Evolutionary conservation across 1,284 basidiomycete genomes (phyloP).

Genomic region (Ceratobasidium sp.): DNA sequence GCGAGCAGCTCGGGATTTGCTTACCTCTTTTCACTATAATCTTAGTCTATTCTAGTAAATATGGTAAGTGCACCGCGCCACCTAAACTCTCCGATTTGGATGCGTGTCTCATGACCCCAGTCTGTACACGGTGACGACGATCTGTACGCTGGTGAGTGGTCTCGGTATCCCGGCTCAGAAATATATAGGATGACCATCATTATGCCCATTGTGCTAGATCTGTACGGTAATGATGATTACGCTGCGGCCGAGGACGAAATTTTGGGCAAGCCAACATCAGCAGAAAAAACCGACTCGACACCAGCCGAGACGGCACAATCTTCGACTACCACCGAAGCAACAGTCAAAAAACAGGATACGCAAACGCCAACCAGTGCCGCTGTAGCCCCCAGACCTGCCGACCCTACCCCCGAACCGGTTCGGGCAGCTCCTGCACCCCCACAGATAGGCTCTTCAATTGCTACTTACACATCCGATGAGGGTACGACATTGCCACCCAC

Average conservation of each 20-base stretch:
- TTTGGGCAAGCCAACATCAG: conserved; percentile 47
- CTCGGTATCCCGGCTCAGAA: conserved; percentile 46
- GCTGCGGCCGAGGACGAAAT: conserved; percentile 50
- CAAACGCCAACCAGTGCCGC: neutral
- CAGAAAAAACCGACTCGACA: conserved; percentile 38
- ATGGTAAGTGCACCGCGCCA: conserved; percentile 9
- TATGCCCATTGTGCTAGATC: conserved; percentile 58
- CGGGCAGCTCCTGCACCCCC: conserved; percentile 12
- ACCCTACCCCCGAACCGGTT: conserved; percentile 16
- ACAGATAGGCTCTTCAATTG: conserved; percentile 37
- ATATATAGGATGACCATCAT: conserved; percentile 35
- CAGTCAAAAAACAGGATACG: neutral
- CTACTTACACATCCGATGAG: conserved; percentile 39
- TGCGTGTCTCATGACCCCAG: conserved; percentile 9
- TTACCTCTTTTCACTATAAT: conserved; percentile 6
- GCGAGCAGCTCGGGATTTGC: conserved; percentile 17
- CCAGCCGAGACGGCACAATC: conserved; percentile 45
- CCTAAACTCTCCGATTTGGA: neutral
- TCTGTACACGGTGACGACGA: conserved; percentile 63
- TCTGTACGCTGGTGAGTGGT: conserved; percentile 56
- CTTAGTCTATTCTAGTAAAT: conserved; percentile 10
- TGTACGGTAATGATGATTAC: conserved; percentile 78
- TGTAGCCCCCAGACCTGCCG: conserved; percentile 20
- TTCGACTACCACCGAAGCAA: conserved; percentile 29
- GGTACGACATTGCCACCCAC: conserved; percentile 41